Percentiles rank a stretch among this genome's conserved stretches.
These are phyloP conservation scores for Helianthus tuberosus DNA, from an alignment of 129 eudicot species.

Conservation along the genomic window DNA sequence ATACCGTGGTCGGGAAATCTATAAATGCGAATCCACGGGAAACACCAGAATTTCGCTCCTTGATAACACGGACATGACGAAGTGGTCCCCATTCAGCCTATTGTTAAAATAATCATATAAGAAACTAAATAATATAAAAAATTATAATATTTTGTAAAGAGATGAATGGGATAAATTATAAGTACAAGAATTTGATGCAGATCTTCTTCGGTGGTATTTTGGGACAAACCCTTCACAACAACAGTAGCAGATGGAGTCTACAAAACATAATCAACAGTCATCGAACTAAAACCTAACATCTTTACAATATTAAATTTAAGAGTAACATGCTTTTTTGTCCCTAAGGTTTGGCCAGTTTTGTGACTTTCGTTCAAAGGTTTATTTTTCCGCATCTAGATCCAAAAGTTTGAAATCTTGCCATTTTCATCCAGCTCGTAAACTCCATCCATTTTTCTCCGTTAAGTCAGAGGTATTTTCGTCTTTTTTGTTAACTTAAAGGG, in stretches of 20 bases:
- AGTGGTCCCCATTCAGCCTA: conserved; percentile 99
- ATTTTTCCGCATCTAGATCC: no score
- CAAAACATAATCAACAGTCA: conserved; percentile 8
- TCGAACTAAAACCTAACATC: conserved; percentile 10
- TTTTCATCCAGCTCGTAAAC: no score
- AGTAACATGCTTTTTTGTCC: no score
- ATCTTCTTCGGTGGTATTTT: conserved; percentile 96
- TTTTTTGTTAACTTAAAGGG: no score
- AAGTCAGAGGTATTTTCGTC: no score
- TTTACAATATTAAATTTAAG: not conserved
- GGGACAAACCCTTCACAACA: conserved; percentile 94
- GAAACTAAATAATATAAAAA: not conserved
- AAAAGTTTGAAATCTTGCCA: no score
- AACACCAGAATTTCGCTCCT: conserved; percentile 86
- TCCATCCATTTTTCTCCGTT: no score
- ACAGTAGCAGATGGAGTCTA: conserved; percentile 97
- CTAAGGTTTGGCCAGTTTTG: no score
- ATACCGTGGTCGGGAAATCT: conserved; percentile 91
- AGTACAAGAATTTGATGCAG: conserved; percentile 87
- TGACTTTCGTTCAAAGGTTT: no score
- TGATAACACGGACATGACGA: conserved; percentile 98
- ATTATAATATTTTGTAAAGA: not conserved
- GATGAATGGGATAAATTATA: conserved; percentile 34
- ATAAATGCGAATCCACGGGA: conserved; percentile 99
- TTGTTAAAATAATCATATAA: conserved; percentile 18